Base-by-base conservation (phyloP, 495 filamentous ascomycete species). In the Penicillium taxi region DNA sequence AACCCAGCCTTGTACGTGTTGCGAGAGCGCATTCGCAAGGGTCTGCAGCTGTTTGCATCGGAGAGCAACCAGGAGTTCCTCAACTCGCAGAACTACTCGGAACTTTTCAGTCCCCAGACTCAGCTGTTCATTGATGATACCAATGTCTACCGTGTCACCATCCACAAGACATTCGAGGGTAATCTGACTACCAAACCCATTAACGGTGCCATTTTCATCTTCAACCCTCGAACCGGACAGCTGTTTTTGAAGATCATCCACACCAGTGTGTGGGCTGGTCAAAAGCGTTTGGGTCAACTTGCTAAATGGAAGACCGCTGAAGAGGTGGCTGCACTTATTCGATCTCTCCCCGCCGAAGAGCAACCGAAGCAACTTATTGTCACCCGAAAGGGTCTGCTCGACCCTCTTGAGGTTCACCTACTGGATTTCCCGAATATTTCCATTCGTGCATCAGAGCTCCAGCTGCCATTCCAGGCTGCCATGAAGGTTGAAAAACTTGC, bases 231-330 rank as follows among this genome's bases (percentile, higher is more conserved):
- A 30, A 96, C 93, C 44, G 93, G 93, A 21, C 93, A 99, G 52
- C 66, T 99, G 13, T 99, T 99, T 76, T 62, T 99, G 50, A 99
- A 99, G 77, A 96, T 99, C 54, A 99, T 99, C 47, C 93, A 99
- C 66, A 99, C 93, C 3, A 96, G 89, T 51, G 93, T 99, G 25
- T 99, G 93, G 93, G 93, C 93, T 22, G 93, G 93, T 26, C 93
- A 99, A 62, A 99, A 99, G 64, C 93, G 93, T 83, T 73, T 99
- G 11, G 93, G 93, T 42, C 93, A 99, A 63, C 66, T 99, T 45
- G 93, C 93, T 19, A 99, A 99, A 59, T 99, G 93, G 93, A 99
- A 99, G 73, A 99, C 93, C 15, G 93, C 93, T 12, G 93, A 99
- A 81, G 93, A 99, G 86, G 93, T 96, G 12, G 93, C 90, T 1